phyloP scores from a whole-genome alignment of 208 protist species.

The Leishmania turanica region DNA sequence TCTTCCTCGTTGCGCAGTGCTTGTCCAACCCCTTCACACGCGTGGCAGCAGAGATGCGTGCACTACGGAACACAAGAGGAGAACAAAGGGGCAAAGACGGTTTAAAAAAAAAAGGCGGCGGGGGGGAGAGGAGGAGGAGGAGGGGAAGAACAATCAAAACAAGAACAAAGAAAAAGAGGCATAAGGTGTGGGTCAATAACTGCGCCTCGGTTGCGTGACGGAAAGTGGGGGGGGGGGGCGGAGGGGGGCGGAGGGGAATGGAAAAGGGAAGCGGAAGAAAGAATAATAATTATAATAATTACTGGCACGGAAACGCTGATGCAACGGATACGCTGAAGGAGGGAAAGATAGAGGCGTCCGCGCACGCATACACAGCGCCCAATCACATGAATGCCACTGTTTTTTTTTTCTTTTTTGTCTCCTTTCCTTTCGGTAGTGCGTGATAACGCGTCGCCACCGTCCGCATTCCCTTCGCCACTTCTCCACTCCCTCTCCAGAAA shows the following conservation, averaged over 20 bases:
- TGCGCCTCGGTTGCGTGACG: background rate
- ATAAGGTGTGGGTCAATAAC: background rate
- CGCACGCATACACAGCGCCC: background rate
- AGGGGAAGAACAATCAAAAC: background rate
- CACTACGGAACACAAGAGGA: background rate
- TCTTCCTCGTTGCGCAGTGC: background rate
- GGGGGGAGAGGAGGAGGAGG: background rate
- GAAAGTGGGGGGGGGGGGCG: background rate
- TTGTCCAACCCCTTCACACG: background rate
- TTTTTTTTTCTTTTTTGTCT: background rate
- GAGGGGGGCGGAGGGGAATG: background rate
- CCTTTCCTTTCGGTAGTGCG: background rate
- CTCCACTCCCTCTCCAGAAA: background rate
- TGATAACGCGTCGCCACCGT: background rate
- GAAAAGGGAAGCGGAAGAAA: background rate
- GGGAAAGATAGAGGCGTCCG: background rate
- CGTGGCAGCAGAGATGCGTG: background rate
- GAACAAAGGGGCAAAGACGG: background rate
- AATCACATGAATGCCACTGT: background rate
- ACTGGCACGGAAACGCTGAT: background rate
- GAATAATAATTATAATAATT: background rate
- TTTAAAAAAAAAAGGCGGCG: too few species aligned
- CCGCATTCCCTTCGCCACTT: background rate
- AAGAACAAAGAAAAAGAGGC: conserved; percentile 13
- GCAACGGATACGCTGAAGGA: background rate